Evolutionary conservation across 2,329 filamentous ascomycete species (phyloP), one percentile per base, ranked within the genome.

Genomic region (Fusarium torulosum): DNA sequence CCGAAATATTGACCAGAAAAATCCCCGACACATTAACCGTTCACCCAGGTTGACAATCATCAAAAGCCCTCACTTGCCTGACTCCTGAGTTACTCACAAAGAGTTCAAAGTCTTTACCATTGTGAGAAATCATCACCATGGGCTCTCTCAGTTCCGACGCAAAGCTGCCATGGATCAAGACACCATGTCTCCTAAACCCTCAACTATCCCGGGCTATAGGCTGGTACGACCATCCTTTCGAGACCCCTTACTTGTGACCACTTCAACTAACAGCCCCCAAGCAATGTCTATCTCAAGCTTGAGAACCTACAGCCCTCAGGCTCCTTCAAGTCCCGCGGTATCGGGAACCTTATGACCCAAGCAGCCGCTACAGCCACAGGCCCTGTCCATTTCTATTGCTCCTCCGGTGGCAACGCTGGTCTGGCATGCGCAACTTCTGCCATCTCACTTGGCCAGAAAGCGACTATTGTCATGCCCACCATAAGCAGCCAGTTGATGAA

Each of bases 241-340:
- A 37, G 5, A 37, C 35, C 27, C 38, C 31, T 7, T 13, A 14
- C 20, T 8, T 19, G 11, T n/a, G 9, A 33, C 23, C 43, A 56
- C 72, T 72, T 38, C 45, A 27, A 31, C 44, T 51, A 41, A 63
- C 59, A 53, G 59, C 59, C 23, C 38, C 20, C 13, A 63, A 85
- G 91, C 82, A 90, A 91, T 80, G 88, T 96, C 77, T 92, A 91
- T 78, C 88, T 96, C 74, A 96, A 96, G 78, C 87, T 96, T 65
- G 93, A 96, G 73, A 92, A 91, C 75, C 86, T 94, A 54, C 93
- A 97, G 75, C 93, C 93, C 6, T 91, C 90, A 21, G 91, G 91
- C 66, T 94, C 91, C 38, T 97, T 96, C 87, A 96, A 96, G 78
- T 94, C 91, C 45, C 86, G 88, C 69, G 92, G 91, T 29, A 87